Base-by-base conservation (phyloP, 2,329 filamentous ascomycete genomes). In the Sporothrix brunneoviolacea region DNA sequence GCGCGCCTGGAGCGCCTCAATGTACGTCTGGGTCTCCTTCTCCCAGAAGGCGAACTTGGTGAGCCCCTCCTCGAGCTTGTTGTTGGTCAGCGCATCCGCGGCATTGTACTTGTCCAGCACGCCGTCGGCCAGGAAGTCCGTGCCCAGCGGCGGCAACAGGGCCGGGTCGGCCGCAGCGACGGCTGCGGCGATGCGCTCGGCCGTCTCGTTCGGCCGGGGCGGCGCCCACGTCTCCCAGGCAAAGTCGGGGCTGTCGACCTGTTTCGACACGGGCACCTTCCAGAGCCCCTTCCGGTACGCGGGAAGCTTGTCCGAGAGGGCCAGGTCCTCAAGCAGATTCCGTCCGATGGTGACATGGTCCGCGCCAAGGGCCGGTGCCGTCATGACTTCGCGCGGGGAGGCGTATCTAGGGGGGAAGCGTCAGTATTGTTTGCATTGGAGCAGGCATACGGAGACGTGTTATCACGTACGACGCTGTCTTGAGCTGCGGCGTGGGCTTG, bases 281-380 rank as follows among this genome's bases (percentile, higher is more conserved):
- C 42, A 45, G 10, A 27, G 10, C 4, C 42, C 42, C 30, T 45
- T 45, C 7, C 32, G 42, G 21, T 45, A 45, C 3, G 30, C 32
- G 4, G 42, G 42, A 6, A 45, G 8, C 32, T 36, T 45, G n/a
- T 45, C 42, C 2, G 42, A 45, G 8, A 45, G 2, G 1, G 42
- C 42, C 30, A 45, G 42, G 32, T 45, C 42, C 21, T 45, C 42
- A 12, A 45, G 42, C 30, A 45, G 15, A 19, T 15, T 27, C 16
- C 42, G 42, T 18, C 42, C 42, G 22, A 45, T 45, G 19, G 42
- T 45, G 32, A 45, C 42, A 10, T 45, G 42, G 32, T 45, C 42
- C 7, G 42, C 42, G 8, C 42, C 42, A 3, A 45, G 21, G 9
- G 42, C 32, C 2, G 32, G 30, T 3, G 42, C 30, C 9, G 42